A percentile compares a stretch with the other conserved stretches of the same genome.
Conservation (phyloP, 192 early-diverging fungal species). For the Chytriomyces confervae region DNA sequence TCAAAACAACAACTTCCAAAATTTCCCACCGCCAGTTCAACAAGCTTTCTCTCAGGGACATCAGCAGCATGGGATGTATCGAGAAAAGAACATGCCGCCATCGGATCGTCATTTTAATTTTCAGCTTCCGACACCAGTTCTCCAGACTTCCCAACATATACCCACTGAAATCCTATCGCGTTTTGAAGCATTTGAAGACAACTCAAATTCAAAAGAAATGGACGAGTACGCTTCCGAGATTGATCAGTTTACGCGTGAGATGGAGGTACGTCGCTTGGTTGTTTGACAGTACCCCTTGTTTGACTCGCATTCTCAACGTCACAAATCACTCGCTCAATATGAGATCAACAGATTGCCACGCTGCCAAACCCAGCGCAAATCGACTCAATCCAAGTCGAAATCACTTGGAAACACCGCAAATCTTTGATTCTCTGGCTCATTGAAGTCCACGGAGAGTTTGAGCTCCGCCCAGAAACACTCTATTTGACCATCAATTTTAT, state of each 20-base stretch:
- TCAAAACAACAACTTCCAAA: neutral
- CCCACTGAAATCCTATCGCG: constrained; percentile 2
- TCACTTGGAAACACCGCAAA: constrained; percentile 55
- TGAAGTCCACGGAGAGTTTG: constrained; percentile 59
- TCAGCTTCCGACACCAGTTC: neutral
- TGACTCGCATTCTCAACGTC: neutral
- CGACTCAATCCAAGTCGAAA: constrained; percentile 46
- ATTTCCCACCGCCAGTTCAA: neutral
- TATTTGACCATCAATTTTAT: constrained; percentile 61
- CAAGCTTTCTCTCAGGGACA: neutral
- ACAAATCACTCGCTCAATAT: no score
- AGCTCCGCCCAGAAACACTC: constrained; percentile 59
- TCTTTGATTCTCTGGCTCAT: constrained; percentile 60
- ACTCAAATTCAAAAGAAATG: neutral
- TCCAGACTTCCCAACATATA: neutral
- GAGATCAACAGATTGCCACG: neutral
- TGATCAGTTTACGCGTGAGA: constrained; percentile 15
- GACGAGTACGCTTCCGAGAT: constrained; percentile 24
- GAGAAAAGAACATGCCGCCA: neutral
- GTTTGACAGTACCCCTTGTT: neutral
- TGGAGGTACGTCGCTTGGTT: constrained; percentile 21
- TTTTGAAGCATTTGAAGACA: constrained; percentile 26
- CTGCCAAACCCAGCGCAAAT: constrained; percentile 8
- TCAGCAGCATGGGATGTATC: neutral
- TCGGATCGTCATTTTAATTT: neutral